Conservation (phyloP, 139 green algal species). For the Chlorella sorokiniana region DNA sequence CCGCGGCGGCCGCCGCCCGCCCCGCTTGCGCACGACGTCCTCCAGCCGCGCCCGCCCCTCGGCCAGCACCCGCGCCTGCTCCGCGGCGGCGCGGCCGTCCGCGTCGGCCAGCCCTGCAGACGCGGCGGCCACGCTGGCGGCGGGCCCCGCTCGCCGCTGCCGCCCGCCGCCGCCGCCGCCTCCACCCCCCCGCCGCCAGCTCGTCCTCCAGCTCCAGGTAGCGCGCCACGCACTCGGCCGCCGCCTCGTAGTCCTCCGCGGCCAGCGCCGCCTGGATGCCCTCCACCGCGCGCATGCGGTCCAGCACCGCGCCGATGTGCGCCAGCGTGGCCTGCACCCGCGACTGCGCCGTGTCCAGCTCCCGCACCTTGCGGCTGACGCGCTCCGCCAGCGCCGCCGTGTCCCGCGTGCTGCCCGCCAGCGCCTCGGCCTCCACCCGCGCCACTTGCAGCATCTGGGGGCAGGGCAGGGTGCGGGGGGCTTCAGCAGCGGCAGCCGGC, state of each 20-base stretch:
- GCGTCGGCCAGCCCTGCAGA: background rate
- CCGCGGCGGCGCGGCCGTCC: constrained; percentile 36
- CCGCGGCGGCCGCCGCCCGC: constrained; percentile 62
- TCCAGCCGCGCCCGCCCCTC: constrained; percentile 69
- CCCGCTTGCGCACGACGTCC: constrained; percentile 58
- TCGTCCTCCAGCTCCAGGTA: constrained; percentile 81
- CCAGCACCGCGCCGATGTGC: constrained; percentile 76
- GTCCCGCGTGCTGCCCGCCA: constrained; percentile 63
- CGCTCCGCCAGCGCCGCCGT: constrained; percentile 80
- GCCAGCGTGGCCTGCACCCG: constrained; percentile 64
- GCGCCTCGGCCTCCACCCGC: constrained; percentile 75
- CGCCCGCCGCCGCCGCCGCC: constrained; percentile 8
- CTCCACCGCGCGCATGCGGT: constrained; percentile 78
- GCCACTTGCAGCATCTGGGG: constrained; percentile 78
- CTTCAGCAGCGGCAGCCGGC: background rate
- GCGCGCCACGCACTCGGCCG: constrained; percentile 74
- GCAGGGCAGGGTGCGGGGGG: background rate
- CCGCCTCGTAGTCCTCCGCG: constrained; percentile 86
- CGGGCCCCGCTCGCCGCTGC: constrained; percentile 16
- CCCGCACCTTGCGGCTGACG: constrained; percentile 83
- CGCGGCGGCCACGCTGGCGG: background rate
- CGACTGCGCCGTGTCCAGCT: constrained; percentile 82
- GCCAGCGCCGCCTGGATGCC: constrained; percentile 66
- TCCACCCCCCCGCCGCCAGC: constrained; percentile 24
- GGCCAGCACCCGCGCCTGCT: constrained; percentile 70